phyloP scores from a whole-genome alignment of 2,329 filamentous ascomycete species.

The Beauveria bassiana region DNA sequence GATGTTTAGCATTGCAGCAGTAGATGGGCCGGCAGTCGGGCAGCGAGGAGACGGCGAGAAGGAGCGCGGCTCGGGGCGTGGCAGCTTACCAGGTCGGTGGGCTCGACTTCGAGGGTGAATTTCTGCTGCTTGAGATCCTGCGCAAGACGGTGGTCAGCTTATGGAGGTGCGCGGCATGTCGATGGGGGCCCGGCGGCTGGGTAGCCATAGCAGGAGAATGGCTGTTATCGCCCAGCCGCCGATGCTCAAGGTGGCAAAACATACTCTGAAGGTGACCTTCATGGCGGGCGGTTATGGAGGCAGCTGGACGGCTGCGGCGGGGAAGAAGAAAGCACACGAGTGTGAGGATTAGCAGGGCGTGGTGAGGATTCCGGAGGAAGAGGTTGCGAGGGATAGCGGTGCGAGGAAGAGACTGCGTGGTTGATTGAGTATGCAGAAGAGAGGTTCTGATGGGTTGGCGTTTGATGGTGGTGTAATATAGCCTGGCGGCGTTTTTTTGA shows the following conservation, averaged over 20 bases:
- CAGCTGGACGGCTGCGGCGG: conserved; percentile 20
- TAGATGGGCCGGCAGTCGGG: neutral
- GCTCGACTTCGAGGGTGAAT: conserved; percentile 92
- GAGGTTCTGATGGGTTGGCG: neutral
- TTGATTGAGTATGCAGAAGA: neutral
- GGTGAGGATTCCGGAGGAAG: neutral
- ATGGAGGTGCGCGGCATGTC: neutral
- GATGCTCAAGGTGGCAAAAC: conserved; percentile 18
- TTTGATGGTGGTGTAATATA: neutral
- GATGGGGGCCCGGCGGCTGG: neutral
- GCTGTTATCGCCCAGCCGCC: neutral
- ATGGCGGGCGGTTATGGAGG: conserved; percentile 41
- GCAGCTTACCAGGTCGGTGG: conserved; percentile 74
- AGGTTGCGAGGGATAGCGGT: conserved; percentile 10
- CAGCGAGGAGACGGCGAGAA: conserved; percentile 3
- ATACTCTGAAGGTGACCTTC: conserved; percentile 62
- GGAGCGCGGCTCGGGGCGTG: conserved; percentile 19
- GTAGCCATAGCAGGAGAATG: neutral
- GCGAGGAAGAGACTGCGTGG: neutral
- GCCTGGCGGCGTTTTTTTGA: conserved; percentile 7
- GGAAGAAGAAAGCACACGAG: neutral
- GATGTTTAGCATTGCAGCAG: conserved; percentile 2
- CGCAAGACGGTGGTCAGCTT: neutral
- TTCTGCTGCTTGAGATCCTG: conserved; percentile 98
- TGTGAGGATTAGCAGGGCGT: neutral